A percentile compares a stretch with the other conserved stretches of the same genome.
Conservation (phyloP, 805 yeast genomes). For the Kurtzmaniella cleridarum region DNA sequence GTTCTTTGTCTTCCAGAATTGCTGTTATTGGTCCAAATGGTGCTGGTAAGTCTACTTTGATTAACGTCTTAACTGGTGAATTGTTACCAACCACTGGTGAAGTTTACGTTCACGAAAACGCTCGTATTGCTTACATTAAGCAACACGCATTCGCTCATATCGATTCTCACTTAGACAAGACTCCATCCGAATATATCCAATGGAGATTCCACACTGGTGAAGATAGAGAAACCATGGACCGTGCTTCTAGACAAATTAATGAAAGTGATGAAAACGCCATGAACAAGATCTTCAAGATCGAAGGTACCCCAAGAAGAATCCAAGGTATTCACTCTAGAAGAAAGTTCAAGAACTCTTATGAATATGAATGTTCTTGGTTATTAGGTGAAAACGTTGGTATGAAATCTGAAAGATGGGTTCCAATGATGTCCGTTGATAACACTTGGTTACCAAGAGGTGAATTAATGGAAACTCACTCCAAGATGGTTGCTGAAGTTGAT, state of each 20-base stretch:
- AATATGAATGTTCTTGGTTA: constrained; percentile 96
- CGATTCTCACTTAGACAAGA: constrained; percentile 97
- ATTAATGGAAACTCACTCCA: constrained; percentile 85
- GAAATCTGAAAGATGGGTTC: constrained; percentile 99
- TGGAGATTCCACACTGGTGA: constrained; percentile 99
- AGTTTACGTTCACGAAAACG: constrained; percentile 98
- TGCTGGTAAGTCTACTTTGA: constrained; percentile 99
- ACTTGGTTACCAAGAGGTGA: constrained; percentile 99
- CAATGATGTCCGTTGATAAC: constrained; percentile 99
- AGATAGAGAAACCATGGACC: constrained; percentile 99
- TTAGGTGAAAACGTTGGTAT: constrained; percentile 98
- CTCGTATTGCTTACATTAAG: constrained; percentile 99
- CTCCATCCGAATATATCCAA: constrained; percentile 99
- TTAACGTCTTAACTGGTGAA: constrained; percentile 99
- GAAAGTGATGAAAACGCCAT: constrained; percentile 96
- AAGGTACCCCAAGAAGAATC: constrained; percentile 98
- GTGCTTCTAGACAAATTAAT: constrained; percentile 97
- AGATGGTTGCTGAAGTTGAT: constrained; percentile 99
- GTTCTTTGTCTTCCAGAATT: constrained; percentile 98
- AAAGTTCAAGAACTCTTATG: constrained; percentile 99
- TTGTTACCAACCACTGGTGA: constrained; percentile 97
- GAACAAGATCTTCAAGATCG: constrained; percentile 99
- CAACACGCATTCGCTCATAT: constrained; percentile 99
- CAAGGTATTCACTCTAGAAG: constrained; percentile 92
- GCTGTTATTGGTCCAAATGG: constrained; percentile 99